Evolutionary conservation across 106 monocot genomes (phyloP).

Genomic region (Gastrodia elata): DNA sequence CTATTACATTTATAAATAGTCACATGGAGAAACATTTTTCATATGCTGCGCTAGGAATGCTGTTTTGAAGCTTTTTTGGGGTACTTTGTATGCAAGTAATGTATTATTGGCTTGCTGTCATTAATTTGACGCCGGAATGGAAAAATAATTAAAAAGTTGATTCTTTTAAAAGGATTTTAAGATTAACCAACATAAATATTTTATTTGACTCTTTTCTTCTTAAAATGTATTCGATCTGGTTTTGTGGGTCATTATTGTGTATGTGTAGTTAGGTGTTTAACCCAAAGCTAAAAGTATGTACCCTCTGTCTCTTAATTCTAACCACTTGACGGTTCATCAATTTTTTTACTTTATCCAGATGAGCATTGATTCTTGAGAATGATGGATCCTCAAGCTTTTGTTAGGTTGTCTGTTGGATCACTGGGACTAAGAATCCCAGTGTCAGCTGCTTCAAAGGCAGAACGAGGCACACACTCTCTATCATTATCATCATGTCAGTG

Average conservation of each 20-base stretch:
- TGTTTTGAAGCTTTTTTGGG: neutral
- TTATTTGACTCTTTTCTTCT: too few relatives aligned
- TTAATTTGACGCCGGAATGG: neutral
- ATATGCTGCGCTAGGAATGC: neutral
- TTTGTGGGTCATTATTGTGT: neutral
- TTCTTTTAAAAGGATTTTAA: too few relatives aligned
- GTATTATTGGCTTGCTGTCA: neutral
- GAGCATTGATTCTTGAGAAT: slow-evolving; percentile 18
- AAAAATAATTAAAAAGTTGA: too few relatives aligned
- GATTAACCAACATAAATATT: too few relatives aligned
- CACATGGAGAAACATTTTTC: neutral
- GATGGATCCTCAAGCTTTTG: slow-evolving; percentile 84
- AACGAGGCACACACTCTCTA: neutral
- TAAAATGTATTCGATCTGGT: neutral
- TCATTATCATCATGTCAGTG: slow-evolving; percentile 27
- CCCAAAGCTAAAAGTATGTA: neutral
- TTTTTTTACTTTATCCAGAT: slow-evolving; percentile 12
- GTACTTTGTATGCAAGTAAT: neutral
- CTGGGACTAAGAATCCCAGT: slow-evolving; percentile 54
- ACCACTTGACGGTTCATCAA: neutral
- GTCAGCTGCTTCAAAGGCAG: slow-evolving; percentile 16
- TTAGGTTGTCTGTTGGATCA: slow-evolving; percentile 71
- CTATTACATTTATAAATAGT: neutral
- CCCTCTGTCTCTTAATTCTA: neutral
- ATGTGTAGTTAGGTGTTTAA: neutral